These are phyloP conservation scores for Scutellaria baicalensis DNA, from an alignment of 257 asterid genomes.

Conservation along the genomic window DNA sequence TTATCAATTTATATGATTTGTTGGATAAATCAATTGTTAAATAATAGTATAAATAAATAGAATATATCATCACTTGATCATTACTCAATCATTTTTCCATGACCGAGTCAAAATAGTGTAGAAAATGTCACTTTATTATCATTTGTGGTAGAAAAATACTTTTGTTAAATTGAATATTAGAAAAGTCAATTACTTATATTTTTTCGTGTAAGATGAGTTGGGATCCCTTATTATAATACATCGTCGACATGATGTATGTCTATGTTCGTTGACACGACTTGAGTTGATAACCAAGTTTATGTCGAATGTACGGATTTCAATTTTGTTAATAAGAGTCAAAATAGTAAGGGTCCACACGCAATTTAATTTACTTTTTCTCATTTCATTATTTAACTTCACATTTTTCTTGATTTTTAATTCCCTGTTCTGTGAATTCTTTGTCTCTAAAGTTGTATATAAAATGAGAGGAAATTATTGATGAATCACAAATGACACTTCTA, in stretches of 20 bases:
- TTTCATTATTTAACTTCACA: background rate
- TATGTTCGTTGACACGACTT: background rate
- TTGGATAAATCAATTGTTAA: too few species aligned
- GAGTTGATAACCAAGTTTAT: background rate
- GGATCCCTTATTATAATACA: too few species aligned
- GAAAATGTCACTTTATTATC: too few species aligned
- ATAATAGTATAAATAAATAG: too few species aligned
- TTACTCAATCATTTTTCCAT: too few species aligned
- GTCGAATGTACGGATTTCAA: constrained; percentile 1
- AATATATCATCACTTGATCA: too few species aligned
- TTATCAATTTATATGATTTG: too few species aligned
- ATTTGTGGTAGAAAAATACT: too few species aligned
- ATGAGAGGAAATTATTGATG: background rate
- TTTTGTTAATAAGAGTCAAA: background rate
- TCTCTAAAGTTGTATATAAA: background rate
- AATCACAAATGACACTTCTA: background rate
- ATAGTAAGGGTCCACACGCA: constrained; percentile 15
- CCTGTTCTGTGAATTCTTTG: background rate
- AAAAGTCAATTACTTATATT: too few species aligned
- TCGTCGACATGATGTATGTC: background rate
- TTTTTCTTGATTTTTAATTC: background rate
- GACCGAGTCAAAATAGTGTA: too few species aligned
- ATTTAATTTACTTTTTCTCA: background rate
- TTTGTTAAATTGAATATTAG: too few species aligned
- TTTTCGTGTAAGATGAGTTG: too few species aligned